Evolutionary conservation across 768 basidiomycete genomes (phyloP).

Genomic region (Rhodotorula paludigena): DNA sequence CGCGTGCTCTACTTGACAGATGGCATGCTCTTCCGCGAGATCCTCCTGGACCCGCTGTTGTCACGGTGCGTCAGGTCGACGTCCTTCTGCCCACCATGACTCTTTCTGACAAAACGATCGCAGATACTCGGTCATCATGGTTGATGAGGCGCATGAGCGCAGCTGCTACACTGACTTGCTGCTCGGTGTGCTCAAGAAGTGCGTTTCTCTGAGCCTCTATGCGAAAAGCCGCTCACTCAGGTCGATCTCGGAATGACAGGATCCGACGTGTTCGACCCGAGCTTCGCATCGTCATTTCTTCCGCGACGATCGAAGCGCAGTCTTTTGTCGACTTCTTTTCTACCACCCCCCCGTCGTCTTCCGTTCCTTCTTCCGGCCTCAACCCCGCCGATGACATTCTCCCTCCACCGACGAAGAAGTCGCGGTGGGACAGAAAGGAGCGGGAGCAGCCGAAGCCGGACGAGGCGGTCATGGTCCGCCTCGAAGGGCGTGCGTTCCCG

Average conservation of each 20-base stretch:
- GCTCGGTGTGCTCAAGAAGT: slow-evolving; percentile 91
- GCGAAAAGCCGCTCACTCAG: too few species aligned
- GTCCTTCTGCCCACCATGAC: too few species aligned
- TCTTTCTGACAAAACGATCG: too few species aligned
- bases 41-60: slow-evolving; percentile 82
- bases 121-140: slow-evolving; percentile 94
- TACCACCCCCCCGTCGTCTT: slow-evolving; percentile 48
- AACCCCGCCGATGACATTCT: neutral
- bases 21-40: slow-evolving; percentile 79
- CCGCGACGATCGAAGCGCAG: slow-evolving; percentile 89
- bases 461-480: slow-evolving; percentile 75
- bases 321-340: slow-evolving; percentile 87
- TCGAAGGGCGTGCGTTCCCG: slow-evolving; percentile 92
- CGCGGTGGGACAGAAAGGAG: slow-evolving; percentile 31
- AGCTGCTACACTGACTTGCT: slow-evolving; percentile 93
- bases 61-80: slow-evolving; percentile 59
- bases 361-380: slow-evolving; percentile 41
- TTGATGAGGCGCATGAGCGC: slow-evolving; percentile 96
- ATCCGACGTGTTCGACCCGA: slow-evolving; percentile 86
- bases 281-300: slow-evolving; percentile 85
- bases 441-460: slow-evolving; percentile 43
- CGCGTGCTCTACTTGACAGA: slow-evolving; percentile 95
- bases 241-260: slow-evolving; percentile 51
- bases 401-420: slow-evolving; percentile 18
- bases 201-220: slow-evolving; percentile 29